phyloP scores from a whole-genome alignment of 2,329 filamentous ascomycete genomes.

The Aureobasidium pullulans region DNA sequence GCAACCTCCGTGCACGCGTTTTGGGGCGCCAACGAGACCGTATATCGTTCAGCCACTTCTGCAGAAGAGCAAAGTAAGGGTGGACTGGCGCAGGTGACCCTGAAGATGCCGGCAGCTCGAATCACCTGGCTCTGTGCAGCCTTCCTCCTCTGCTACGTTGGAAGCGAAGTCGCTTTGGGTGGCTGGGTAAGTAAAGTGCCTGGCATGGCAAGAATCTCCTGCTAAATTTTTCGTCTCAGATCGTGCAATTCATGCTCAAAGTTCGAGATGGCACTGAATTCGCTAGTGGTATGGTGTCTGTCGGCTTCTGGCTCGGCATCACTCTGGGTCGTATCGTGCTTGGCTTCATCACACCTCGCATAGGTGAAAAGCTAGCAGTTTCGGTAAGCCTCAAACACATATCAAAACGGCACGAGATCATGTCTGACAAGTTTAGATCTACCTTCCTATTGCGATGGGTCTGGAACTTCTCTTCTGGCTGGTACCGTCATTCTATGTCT shows the following conservation, averaged over 20 bases:
- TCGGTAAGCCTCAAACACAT: constrained; percentile 25
- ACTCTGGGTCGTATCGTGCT: constrained; percentile 65
- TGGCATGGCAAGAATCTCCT: neutral
- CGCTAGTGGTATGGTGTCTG: neutral
- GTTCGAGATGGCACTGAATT: neutral
- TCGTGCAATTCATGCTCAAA: neutral
- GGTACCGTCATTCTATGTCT: constrained; percentile 66
- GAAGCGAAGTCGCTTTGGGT: constrained; percentile 66
- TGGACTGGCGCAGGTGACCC: constrained; percentile 12
- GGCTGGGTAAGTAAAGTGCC: constrained; percentile 57
- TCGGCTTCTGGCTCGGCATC: constrained; percentile 75
- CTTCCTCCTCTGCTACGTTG: constrained; percentile 74
- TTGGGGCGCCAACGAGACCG: constrained; percentile 54
- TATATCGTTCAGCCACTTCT: constrained; percentile 46
- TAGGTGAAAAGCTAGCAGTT: constrained; percentile 61
- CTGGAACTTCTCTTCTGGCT: constrained; percentile 74
- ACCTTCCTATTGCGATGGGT: constrained; percentile 55
- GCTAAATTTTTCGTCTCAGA: neutral
- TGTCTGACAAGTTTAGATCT: constrained; percentile 36
- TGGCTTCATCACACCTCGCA: constrained; percentile 65
- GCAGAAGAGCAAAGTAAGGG: constrained; percentile 19
- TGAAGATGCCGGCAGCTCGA: constrained; percentile 41
- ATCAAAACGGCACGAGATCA: neutral
- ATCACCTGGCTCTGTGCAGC: constrained; percentile 64
- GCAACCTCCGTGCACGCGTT: constrained; percentile 49